Evolutionary conservation across 495 filamentous ascomycete genomes (phyloP).

Genomic region (Aspergillus diversus): DNA sequence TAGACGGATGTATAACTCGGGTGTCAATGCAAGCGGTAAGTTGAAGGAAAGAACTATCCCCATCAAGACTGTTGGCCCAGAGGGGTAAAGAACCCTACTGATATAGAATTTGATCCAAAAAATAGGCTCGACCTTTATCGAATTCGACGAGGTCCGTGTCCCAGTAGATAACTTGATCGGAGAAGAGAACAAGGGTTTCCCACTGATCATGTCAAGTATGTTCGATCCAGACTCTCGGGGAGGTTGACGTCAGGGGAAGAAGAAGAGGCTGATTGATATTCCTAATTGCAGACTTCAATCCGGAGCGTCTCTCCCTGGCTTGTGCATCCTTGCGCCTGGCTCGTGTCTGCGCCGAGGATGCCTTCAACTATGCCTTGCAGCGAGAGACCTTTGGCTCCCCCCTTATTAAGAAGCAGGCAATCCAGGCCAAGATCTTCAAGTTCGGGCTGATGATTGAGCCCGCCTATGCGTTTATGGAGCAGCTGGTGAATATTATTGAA

Average conservation of each 20-base stretch:
- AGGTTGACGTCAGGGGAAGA: neutral
- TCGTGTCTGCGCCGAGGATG: conserved; percentile 52
- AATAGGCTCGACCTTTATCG: conserved; percentile 51
- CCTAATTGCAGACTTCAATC: conserved; percentile 45
- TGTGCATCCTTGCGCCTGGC: conserved; percentile 47
- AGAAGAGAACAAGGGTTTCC: conserved; percentile 52
- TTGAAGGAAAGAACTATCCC: neutral
- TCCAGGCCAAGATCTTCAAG: conserved; percentile 52
- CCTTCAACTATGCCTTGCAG: conserved; percentile 51
- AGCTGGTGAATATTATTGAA: conserved; percentile 50
- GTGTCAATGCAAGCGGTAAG: conserved; percentile 50
- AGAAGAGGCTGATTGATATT: neutral
- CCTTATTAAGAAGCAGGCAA: conserved; percentile 49
- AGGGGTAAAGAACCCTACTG: neutral
- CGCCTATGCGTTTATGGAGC: conserved; percentile 53
- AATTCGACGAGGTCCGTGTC: conserved; percentile 51
- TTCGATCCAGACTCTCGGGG: neutral
- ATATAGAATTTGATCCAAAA: neutral
- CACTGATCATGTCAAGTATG: conserved; percentile 53
- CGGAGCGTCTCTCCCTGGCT: conserved; percentile 48
- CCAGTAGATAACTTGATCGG: conserved; percentile 48
- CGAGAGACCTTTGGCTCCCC: conserved; percentile 54
- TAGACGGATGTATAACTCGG: conserved; percentile 80
- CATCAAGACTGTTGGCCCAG: neutral
- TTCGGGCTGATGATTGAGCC: conserved; percentile 55